Percentiles rank a stretch among this genome's conserved stretches.
Evolutionary conservation across 2,329 filamentous ascomycete genomes (phyloP).

Genomic region (Aureobasidium sp.): DNA sequence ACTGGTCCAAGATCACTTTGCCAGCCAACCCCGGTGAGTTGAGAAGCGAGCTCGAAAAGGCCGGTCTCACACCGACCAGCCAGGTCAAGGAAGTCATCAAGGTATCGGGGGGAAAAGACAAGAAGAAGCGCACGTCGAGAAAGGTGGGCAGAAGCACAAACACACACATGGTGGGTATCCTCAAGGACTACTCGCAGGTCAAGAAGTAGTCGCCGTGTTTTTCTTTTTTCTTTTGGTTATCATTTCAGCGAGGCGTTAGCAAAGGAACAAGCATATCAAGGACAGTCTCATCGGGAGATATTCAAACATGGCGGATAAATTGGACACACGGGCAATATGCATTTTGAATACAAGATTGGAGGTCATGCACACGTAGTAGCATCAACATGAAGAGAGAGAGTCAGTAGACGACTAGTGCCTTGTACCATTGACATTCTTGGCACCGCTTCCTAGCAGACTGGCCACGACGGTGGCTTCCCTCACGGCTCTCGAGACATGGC

Average conservation of each 20-base stretch:
- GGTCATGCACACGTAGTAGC: no score
- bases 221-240: not conserved
- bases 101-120: slow-evolving; percentile 49
- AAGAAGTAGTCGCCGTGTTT: slow-evolving; percentile 17
- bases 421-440: slow-evolving; percentile 42
- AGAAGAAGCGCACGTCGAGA: slow-evolving; percentile 69
- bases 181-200: slow-evolving; percentile 60
- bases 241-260: slow-evolving; percentile 16
- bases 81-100: slow-evolving; percentile 62
- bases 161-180: slow-evolving; percentile 73
- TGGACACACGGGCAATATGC: no score
- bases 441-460: slow-evolving; percentile 55
- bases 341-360: no score
- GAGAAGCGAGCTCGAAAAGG: slow-evolving; percentile 66
- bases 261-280: slow-evolving; percentile 1
- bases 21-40: slow-evolving; percentile 66
- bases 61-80: slow-evolving; percentile 77
- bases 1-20: slow-evolving; percentile 76
- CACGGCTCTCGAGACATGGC: slow-evolving; percentile 60
- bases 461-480: slow-evolving; percentile 65
- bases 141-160: slow-evolving; percentile 78
- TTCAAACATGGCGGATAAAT: no score
- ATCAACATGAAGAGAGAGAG: not conserved
- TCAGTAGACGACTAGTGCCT: slow-evolving; percentile 17
- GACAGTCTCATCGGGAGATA: no score